These are phyloP conservation scores for Aquilaria sinensis DNA, from an alignment of 345 rosid genomes.

Conservation along the genomic window DNA sequence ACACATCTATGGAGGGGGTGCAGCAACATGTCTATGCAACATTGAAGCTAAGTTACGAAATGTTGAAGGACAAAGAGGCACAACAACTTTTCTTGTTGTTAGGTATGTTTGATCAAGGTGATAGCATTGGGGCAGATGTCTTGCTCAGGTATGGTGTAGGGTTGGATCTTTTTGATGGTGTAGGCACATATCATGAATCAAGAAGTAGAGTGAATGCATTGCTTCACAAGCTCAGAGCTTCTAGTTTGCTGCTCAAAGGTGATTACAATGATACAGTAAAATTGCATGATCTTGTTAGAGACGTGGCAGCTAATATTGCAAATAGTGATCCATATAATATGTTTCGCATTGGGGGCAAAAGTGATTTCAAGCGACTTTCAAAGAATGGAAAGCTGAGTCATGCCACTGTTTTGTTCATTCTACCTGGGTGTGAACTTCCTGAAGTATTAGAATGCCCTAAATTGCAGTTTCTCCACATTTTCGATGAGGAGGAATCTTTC, in stretches of 20 bases:
- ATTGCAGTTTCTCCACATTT: conserved; percentile 4
- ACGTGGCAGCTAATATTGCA: too few relatives aligned
- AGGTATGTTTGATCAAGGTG: too few relatives aligned
- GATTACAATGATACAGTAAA: too few relatives aligned
- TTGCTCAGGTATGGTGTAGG: conserved; percentile 3
- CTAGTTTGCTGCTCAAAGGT: too few relatives aligned
- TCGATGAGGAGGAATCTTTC: neutral
- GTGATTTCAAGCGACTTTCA: too few relatives aligned
- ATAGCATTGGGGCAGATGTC: neutral
- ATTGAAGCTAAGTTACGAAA: too few relatives aligned
- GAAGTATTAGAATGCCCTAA: conserved; percentile 6
- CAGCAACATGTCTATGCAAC: too few relatives aligned
- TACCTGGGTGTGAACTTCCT: conserved; percentile 7
- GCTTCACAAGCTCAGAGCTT: too few relatives aligned
- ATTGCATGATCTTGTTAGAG: too few relatives aligned
- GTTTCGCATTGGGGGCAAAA: neutral
- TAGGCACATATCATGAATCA: conserved; percentile 5
- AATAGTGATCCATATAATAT: too few relatives aligned
- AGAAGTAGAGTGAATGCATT: neutral
- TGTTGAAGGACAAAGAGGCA: too few relatives aligned
- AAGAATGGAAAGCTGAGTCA: neutral
- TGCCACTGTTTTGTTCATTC: neutral
- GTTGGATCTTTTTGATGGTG: neutral
- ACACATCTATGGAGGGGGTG: neutral
- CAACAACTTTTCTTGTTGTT: too few relatives aligned